Evolutionary conservation across 169 alveolate species (phyloP).

Genomic region (Plasmodium blacklocki): DNA sequence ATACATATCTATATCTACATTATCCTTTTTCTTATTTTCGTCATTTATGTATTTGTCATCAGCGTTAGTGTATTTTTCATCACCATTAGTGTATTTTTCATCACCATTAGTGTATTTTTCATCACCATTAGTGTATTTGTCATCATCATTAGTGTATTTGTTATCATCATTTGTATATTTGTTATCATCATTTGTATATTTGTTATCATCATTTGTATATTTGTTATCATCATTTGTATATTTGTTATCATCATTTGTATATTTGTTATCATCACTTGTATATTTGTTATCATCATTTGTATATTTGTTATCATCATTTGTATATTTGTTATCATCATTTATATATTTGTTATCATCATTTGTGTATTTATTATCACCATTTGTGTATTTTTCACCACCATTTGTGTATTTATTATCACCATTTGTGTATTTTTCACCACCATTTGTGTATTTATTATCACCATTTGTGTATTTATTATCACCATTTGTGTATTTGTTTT

Average conservation of each 20-base stretch:
- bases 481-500: not conserved
- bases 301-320: not conserved
- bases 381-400: no score
- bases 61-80: not conserved
- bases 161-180: not conserved
- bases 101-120: not conserved
- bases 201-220: not conserved
- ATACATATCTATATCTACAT: not conserved
- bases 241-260: not conserved
- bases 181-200: not conserved
- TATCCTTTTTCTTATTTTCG: not conserved
- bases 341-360: not conserved
- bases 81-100: not conserved
- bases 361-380: not conserved
- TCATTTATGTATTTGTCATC: not conserved
- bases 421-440: no score
- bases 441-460: no score
- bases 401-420: no score
- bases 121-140: not conserved
- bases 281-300: not conserved
- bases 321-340: not conserved
- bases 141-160: not conserved
- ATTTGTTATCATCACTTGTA: not conserved
- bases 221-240: not conserved
- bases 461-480: not conserved